phyloP scores from a whole-genome alignment of 208 protist species.

The Endotrypanum monterogeii region DNA sequence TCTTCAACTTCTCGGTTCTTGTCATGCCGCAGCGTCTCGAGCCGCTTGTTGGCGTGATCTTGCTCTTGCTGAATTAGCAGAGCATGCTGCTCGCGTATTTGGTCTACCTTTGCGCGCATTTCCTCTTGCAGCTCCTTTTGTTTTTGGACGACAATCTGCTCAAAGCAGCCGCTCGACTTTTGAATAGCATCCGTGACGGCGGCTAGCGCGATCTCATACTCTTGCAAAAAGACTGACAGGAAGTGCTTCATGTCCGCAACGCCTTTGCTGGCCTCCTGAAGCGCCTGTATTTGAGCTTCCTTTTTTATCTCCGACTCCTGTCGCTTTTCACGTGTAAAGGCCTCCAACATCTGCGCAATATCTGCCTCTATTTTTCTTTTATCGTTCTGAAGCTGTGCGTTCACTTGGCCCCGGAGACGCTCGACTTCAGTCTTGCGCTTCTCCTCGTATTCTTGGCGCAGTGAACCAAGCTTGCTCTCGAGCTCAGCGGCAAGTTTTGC shows the following conservation, averaged over 20 bases:
- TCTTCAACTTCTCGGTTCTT: slow-evolving; percentile 18
- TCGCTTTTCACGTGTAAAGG: slow-evolving; percentile 35
- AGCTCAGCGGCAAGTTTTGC: slow-evolving; percentile 16
- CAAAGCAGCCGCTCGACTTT: slow-evolving; percentile 31
- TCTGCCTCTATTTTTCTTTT: slow-evolving; percentile 44
- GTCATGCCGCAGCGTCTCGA: slow-evolving; percentile 17
- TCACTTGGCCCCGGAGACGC: slow-evolving; percentile 30
- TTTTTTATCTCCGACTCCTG: slow-evolving; percentile 41
- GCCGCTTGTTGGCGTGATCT: slow-evolving; percentile 12
- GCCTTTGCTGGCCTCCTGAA: slow-evolving; percentile 26
- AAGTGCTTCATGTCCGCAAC: slow-evolving; percentile 26
- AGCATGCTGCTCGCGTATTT: slow-evolving; percentile 22
- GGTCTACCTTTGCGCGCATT: slow-evolving; percentile 21
- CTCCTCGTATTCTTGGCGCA: slow-evolving; percentile 26
- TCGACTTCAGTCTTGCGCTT: slow-evolving; percentile 24
- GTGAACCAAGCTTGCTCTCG: slow-evolving; percentile 14
- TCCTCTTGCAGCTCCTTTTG: slow-evolving; percentile 31
- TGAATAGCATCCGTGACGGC: slow-evolving; percentile 28
- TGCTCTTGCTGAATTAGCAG: slow-evolving; percentile 27
- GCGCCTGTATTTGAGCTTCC: slow-evolving; percentile 34
- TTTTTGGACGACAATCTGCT: slow-evolving; percentile 18
- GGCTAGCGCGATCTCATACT: slow-evolving; percentile 32
- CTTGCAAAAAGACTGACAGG: slow-evolving; percentile 18
- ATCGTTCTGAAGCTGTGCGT: slow-evolving; percentile 40
- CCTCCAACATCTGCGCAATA: slow-evolving; percentile 35